Percentiles rank a stretch among this genome's conserved stretches.
Evolutionary conservation across 2,329 filamentous ascomycete genomes (phyloP).

Genomic region (Colletotrichum gloeosporioides): DNA sequence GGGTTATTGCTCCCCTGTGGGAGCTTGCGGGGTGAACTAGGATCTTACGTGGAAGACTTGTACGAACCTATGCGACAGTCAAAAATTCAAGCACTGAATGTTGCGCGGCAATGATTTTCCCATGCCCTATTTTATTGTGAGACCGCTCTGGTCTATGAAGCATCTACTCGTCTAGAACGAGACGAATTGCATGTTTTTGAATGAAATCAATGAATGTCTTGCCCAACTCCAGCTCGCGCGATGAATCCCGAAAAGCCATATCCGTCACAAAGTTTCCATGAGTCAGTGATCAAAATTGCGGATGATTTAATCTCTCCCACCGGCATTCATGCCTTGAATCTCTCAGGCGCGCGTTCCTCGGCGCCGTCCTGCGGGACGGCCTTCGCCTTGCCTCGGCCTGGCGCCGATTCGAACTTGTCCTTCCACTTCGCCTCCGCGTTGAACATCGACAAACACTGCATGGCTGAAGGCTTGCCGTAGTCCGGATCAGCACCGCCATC

Average conservation of each 20-base stretch:
- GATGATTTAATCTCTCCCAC: neutral
- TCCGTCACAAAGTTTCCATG: neutral
- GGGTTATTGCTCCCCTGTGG: neutral
- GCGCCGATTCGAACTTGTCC: conserved; percentile 52
- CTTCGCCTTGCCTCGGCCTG: conserved; percentile 50
- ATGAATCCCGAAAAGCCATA: neutral
- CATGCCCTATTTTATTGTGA: neutral
- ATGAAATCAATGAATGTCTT: neutral
- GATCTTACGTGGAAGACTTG: neutral
- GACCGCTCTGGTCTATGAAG: neutral
- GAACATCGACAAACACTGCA: conserved; percentile 56
- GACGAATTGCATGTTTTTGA: neutral
- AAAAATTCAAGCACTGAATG: neutral
- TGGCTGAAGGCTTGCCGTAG: conserved; percentile 53
- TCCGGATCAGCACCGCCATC: conserved; percentile 61
- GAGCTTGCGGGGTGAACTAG: neutral
- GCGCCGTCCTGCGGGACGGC: conserved; percentile 3
- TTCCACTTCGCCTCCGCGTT: conserved; percentile 57
- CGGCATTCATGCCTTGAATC: neutral
- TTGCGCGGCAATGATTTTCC: neutral
- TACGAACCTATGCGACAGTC: neutral
- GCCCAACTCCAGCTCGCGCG: neutral
- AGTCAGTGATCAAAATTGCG: neutral
- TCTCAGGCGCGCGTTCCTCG: conserved; percentile 10
- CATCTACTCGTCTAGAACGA: neutral